Percentiles rank a stretch among this genome's conserved stretches.
Evolutionary conservation across 805 yeast genomes (phyloP).

Genomic region (Kodamaea sagamina): DNA sequence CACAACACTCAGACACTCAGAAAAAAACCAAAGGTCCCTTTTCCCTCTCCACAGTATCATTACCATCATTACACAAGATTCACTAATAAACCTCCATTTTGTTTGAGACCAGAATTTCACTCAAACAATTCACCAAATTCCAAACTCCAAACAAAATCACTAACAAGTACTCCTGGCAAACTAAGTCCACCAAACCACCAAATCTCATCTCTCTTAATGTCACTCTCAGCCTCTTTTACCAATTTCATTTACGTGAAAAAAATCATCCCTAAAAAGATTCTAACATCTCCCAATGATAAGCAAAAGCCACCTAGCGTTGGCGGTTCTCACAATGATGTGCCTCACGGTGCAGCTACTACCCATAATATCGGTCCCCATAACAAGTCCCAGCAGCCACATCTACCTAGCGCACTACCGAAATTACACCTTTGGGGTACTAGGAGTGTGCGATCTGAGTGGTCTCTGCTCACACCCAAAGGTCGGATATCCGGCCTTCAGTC

Average conservation of each 20-base stretch:
- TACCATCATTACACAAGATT: too few relatives aligned
- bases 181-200: too few relatives aligned
- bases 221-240: too few relatives aligned
- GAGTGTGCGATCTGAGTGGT: constrained; percentile 35
- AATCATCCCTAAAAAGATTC: background rate
- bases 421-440: constrained; percentile 46
- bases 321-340: constrained; percentile 31
- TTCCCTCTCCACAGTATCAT: too few relatives aligned
- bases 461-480: constrained; percentile 36
- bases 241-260: constrained; percentile 2
- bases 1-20: too few relatives aligned
- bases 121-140: too few relatives aligned
- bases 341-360: constrained; percentile 40
- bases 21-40: too few relatives aligned
- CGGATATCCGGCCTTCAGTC: constrained; percentile 36
- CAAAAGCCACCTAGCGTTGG: constrained; percentile 32
- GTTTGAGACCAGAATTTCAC: too few relatives aligned
- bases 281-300: constrained; percentile 14
- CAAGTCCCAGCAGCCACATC: constrained; percentile 22
- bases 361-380: constrained; percentile 44
- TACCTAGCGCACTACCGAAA: constrained; percentile 34
- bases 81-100: too few relatives aligned
- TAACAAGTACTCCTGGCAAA: too few relatives aligned
- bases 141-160: too few relatives aligned
- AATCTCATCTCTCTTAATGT: too few relatives aligned